phyloP scores from a whole-genome alignment of 768 basidiomycete genomes.

The Tulasnella sp. region DNA sequence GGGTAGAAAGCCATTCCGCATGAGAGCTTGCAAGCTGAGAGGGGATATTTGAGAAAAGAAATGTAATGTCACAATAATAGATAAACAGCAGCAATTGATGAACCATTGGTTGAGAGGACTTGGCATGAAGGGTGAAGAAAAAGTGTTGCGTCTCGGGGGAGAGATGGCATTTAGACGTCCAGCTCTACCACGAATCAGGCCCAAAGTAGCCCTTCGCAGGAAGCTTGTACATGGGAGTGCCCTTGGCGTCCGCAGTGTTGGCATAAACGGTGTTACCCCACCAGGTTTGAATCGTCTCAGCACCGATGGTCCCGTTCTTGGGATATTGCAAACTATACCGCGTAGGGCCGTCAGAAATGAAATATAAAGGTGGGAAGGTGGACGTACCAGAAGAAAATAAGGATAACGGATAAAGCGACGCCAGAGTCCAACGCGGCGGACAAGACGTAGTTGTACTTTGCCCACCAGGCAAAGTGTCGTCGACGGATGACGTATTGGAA shows the following conservation, averaged over 20 bases:
- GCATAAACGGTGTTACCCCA: conserved; percentile 48
- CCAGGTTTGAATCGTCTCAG: conserved; percentile 43
- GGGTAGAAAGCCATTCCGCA: no score
- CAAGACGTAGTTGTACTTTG: conserved; percentile 35
- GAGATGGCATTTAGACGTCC: no score
- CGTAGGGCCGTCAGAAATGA: conserved; percentile 20
- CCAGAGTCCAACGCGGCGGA: conserved; percentile 63
- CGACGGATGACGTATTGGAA: conserved; percentile 20
- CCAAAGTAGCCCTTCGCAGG: conserved; percentile 5
- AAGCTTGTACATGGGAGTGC: background rate
- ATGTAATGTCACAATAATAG: no score
- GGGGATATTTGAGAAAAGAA: no score
- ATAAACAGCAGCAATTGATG: no score
- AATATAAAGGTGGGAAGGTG: conserved; percentile 1
- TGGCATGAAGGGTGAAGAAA: no score
- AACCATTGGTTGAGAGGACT: no score
- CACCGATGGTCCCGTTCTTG: conserved; percentile 44
- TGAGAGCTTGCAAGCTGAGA: no score
- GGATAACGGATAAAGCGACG: conserved; percentile 42
- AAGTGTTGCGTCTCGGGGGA: no score
- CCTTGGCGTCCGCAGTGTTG: conserved; percentile 14
- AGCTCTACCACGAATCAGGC: conserved; percentile 6
- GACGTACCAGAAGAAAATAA: conserved; percentile 40
- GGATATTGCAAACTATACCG: conserved; percentile 58
- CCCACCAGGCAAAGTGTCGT: conserved; percentile 20